Base-by-base conservation (phyloP, 192 early-diverging fungal genomes). In the Neocallimastix lanati region DNA sequence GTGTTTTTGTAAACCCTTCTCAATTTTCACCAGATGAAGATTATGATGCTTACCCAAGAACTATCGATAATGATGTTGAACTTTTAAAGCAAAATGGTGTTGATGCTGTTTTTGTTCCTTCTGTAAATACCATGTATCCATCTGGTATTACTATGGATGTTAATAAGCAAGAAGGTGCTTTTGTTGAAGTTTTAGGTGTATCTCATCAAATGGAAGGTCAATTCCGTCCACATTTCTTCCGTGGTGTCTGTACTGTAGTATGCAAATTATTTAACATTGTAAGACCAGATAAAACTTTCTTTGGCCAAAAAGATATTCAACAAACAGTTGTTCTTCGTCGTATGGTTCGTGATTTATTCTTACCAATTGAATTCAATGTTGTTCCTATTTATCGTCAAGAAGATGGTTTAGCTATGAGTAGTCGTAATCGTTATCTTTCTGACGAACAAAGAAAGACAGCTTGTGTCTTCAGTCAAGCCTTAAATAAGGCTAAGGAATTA, bases 1-100 rank as follows among this genome's bases (percentile, higher is more conserved):
- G 91, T 79, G 95, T 99, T 79, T 99, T 98, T 86, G 97, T 99
- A 36, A 99, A 99, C 82, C 97, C 97, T n/a, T 93, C 97, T 12
- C 97, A 99, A 82, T 99, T 99, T 82, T 96, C 96, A 11, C 97
- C 96, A 0, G 91, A 92, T 79, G 97, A 99, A 84, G 97, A 99
- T 83, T 87, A 97, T 29, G 90, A 87, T 78, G 87, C 88, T 76
- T 99, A 99, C 83, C 97, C 97, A 37, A 92, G 96, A 28, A 96
- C 94, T 0, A 84, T 96, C 15, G 88, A 91, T 28, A 37, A 82
- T 2, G 97, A 99, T 84, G 82, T 96, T n/a, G 85, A 84, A 6
- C 84, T 91, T 76, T 85, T 99, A 28, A 83, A 84, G 16, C 28
- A 77, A 27, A 76, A 84, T 78, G 67, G 88, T 82, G 83, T 91